Evolutionary conservation across 2,329 filamentous ascomycete genomes (phyloP).

Genomic region (Tolypocladium amazonense): DNA sequence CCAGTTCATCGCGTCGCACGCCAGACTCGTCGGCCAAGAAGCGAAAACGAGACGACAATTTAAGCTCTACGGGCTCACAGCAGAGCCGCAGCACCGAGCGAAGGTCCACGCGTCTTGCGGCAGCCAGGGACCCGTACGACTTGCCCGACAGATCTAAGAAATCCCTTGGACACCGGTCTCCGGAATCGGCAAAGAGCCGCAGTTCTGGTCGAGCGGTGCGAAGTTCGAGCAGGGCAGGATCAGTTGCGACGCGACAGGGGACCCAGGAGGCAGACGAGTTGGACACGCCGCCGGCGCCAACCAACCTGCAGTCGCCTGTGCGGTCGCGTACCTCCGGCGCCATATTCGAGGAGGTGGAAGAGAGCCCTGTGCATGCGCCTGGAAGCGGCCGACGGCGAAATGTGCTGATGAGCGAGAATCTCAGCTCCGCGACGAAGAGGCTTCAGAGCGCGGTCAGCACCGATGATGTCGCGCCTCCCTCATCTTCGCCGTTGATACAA

Average conservation of each 20-base stretch:
- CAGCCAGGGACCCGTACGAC: constrained; percentile 15
- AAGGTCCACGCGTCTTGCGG: constrained; percentile 9
- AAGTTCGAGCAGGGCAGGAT: neutral
- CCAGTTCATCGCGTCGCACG: constrained; percentile 20
- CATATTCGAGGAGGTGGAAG: constrained; percentile 13
- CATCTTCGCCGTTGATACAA: constrained; percentile 31
- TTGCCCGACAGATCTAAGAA: constrained; percentile 19
- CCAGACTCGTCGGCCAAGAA: constrained; percentile 40
- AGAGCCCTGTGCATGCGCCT: constrained; percentile 44
- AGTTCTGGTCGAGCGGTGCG: neutral
- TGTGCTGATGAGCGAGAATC: constrained; percentile 21
- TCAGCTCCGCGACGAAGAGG: constrained; percentile 29
- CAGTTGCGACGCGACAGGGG: constrained; percentile 1
- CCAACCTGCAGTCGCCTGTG: constrained; percentile 5
- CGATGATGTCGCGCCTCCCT: constrained; percentile 17
- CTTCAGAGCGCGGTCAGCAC: constrained; percentile 28
- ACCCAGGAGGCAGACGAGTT: constrained; percentile 10
- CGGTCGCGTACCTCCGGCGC: constrained; percentile 4
- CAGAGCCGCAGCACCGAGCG: constrained; percentile 3
- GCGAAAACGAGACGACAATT: constrained; percentile 21
- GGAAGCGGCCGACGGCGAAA: constrained; percentile 41
- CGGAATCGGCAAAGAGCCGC: neutral
- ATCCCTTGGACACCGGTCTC: constrained; percentile 7
- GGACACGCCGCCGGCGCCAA: constrained; percentile 8
- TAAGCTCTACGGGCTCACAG: constrained; percentile 4